Percentiles rank a stretch among this genome's conserved stretches.
These are phyloP conservation scores for Flueggea neowawraea DNA, from an alignment of 441 rosid genomes.

Conservation along the genomic window DNA sequence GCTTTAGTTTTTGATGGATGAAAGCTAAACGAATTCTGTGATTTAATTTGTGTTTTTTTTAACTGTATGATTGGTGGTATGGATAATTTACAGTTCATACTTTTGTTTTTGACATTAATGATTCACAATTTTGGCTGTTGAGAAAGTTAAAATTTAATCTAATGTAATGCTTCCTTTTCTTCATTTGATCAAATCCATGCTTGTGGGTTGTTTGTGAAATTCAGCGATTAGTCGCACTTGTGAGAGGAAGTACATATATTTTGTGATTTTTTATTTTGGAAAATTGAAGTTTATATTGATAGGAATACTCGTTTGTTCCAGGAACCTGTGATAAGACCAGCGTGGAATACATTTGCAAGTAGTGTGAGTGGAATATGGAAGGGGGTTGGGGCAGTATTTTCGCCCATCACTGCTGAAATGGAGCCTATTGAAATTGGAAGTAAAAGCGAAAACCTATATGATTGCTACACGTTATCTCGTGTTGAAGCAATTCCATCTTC, in stretches of 20 bases:
- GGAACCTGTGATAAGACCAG: constrained; percentile 91
- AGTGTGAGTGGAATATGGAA: constrained; percentile 98
- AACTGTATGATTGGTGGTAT: too few species aligned
- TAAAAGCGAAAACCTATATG: constrained; percentile 66
- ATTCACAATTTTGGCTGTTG: too few species aligned
- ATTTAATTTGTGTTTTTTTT: too few species aligned
- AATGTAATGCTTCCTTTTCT: too few species aligned
- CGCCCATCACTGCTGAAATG: constrained; percentile 84
- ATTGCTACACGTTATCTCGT: constrained; percentile 65
- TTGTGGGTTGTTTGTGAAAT: too few species aligned
- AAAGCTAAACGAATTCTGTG: too few species aligned
- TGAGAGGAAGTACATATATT: background rate
- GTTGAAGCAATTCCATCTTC: constrained; percentile 32
- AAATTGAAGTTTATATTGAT: background rate
- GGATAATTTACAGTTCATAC: too few species aligned
- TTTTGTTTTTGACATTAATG: too few species aligned
- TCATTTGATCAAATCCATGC: too few species aligned
- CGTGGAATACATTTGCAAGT: constrained; percentile 83
- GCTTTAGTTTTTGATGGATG: too few species aligned
- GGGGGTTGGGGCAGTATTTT: constrained; percentile 90
- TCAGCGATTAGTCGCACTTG: background rate
- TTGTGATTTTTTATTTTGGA: background rate
- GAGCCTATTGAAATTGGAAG: constrained; percentile 83
- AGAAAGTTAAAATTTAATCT: too few species aligned
- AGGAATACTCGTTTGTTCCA: constrained; percentile 9